These are phyloP conservation scores for Actinidia chinensis DNA, from an alignment of 179 eudicot species.

Conservation along the genomic window DNA sequence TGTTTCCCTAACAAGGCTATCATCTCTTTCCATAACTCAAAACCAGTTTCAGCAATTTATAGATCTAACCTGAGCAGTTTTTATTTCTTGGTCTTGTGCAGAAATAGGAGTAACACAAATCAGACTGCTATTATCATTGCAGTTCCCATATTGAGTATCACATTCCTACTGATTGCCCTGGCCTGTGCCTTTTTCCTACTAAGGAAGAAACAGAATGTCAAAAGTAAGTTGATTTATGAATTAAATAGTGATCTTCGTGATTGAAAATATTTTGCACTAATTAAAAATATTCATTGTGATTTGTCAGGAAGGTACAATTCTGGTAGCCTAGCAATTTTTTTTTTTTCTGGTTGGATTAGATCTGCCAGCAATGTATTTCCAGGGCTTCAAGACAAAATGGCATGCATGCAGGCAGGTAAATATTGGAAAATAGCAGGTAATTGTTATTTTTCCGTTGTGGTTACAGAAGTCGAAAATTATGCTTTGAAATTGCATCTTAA, in stretches of 20 bases:
- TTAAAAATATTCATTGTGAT: background rate
- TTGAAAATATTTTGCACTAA: background rate
- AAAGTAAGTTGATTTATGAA: background rate
- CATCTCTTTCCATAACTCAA: too few species aligned
- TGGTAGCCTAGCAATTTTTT: background rate
- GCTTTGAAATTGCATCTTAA: too few species aligned
- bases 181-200: background rate
- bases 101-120: background rate
- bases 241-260: background rate
- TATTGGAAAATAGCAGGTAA: background rate
- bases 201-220: background rate
- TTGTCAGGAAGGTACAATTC: background rate
- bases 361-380: background rate
- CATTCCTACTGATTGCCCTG: background rate
- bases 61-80: background rate
- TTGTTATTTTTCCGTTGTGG: too few species aligned
- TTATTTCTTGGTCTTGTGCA: background rate
- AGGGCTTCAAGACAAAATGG: background rate
- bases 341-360: background rate
- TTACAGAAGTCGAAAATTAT: too few species aligned
- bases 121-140: background rate
- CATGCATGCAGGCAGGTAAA: background rate
- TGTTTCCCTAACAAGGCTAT: too few species aligned
- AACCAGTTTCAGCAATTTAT: background rate
- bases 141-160: conserved; percentile 1